Evolutionary conservation across 257 asterid species (phyloP), one percentile per base, ranked within the genome.

Genomic region (Solanum etuberosum): DNA sequence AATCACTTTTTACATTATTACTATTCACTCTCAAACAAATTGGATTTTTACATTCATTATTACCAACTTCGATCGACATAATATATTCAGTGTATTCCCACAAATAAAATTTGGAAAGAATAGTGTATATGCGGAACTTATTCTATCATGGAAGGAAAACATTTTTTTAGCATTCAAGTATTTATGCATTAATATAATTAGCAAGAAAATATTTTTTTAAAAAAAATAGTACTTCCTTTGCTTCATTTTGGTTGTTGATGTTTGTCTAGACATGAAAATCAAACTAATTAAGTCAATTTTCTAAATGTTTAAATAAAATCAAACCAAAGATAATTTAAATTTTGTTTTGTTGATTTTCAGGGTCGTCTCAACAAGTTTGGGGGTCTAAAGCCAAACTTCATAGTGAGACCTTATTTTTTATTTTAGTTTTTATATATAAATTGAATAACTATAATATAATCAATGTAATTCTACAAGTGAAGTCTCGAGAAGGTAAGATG

Each of bases 311-410:
- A 57, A 54, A 57, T 20, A 57, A 57, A 57, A 20, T 57, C 2
- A 57, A 57, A 57, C 25, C 65, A 57, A 57, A 6, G 65, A 48
- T 48, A 48, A 15, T 48, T 48, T 21, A 57, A 61, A 61, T 23
- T 61, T 63, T 25, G 11, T 4, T 63, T 63, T 11, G 10, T 63
- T 57, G 65, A 20, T 57, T 57, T 57, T 20, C 61, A 51, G 9
- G 61, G 61, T 0, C 2, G 9, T 51, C 4, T 51, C 61, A 51
- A 51, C 23, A 16, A 51, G 61, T 51, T 51, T 51, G n/a, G 61
- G 0, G 4, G n/a, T 0, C 23, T 51, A 51, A 51, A 51, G 23
- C 0, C 1, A 51, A 51, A 51, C 9, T 51, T 18, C 0, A 51
- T 51, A 6, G 61, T 18, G 61, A 51, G 8, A 0, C 23, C 3